Percentiles rank a stretch among this genome's conserved stretches.
These are phyloP conservation scores for Stachybotrys echinatus DNA, from an alignment of 2,329 filamentous ascomycete species.

Conservation along the genomic window DNA sequence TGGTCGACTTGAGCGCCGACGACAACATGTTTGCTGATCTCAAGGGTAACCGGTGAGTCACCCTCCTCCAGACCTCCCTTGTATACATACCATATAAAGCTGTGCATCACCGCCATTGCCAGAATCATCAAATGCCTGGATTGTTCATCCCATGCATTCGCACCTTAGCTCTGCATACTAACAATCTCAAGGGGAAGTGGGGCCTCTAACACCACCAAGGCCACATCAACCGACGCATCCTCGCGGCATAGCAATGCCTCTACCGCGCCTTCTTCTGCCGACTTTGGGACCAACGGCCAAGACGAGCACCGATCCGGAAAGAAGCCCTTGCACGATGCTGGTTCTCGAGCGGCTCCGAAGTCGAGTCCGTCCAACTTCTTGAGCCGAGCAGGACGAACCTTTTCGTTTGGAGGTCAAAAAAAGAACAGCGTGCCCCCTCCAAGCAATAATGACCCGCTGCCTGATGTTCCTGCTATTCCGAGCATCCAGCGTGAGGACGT, in stretches of 20 bases:
- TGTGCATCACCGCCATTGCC: no score
- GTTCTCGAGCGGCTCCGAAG: conserved; percentile 38
- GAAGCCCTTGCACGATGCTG: conserved; percentile 29
- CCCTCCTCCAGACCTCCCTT: conserved; percentile 6
- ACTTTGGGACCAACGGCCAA: conserved; percentile 19
- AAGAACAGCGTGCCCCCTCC: conserved; percentile 31
- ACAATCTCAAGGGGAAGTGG: conserved; percentile 49
- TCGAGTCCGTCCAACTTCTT: conserved; percentile 46
- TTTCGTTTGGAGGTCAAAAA: conserved; percentile 54
- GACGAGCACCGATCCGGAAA: conserved; percentile 26
- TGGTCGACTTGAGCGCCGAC: conserved; percentile 37
- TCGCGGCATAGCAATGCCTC: conserved; percentile 58
- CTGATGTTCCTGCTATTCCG: conserved; percentile 29
- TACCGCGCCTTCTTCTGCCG: conserved; percentile 55
- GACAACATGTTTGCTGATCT: conserved; percentile 56
- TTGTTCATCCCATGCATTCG: no score
- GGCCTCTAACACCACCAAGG: conserved; percentile 57
- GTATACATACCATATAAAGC: conserved; percentile 1
- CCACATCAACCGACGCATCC: conserved; percentile 53
- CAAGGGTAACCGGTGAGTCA: conserved; percentile 49
- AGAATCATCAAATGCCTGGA: no score
- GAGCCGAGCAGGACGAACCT: conserved; percentile 51
- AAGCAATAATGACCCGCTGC: conserved; percentile 20
- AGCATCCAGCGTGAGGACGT: conserved; percentile 24
- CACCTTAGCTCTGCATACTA: no score